Percentiles rank a stretch among this genome's conserved stretches.
Evolutionary conservation across 2,329 filamentous ascomycete species (phyloP).

Genomic region (Beauveria rudraprayagi): DNA sequence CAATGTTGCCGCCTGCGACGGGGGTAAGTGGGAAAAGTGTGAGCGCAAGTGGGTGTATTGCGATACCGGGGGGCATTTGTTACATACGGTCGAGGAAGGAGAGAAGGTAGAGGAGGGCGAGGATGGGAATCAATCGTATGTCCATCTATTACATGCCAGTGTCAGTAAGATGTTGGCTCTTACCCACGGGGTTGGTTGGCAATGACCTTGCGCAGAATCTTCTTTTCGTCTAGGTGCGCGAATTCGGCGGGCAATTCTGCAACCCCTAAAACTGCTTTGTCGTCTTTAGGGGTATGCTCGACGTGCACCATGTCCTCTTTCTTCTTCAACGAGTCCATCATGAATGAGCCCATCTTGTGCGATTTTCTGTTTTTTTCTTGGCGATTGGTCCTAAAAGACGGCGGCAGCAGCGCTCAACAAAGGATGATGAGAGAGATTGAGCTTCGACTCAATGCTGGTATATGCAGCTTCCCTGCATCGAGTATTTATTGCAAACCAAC

Average conservation of each 20-base stretch:
- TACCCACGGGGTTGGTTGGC: background rate
- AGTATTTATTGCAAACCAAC: no score
- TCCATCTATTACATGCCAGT: slow-evolving; percentile 28
- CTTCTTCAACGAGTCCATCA: background rate
- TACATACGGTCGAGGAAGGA: slow-evolving; percentile 50
- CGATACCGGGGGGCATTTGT: background rate
- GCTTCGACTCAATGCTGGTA: no score
- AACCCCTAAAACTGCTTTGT: background rate
- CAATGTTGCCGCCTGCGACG: slow-evolving; percentile 11
- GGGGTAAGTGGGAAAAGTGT: background rate
- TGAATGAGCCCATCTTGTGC: background rate
- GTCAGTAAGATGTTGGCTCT: background rate
- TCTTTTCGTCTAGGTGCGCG: slow-evolving; percentile 41
- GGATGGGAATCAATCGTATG: slow-evolving; percentile 41
- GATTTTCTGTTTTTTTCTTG: background rate
- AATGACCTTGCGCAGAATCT: slow-evolving; percentile 40
- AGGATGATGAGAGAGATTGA: background rate
- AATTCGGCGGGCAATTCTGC: slow-evolving; percentile 10
- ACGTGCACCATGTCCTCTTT: background rate
- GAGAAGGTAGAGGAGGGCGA: slow-evolving; percentile 56
- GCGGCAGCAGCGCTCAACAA: background rate
- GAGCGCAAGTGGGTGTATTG: background rate
- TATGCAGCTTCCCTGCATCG: no score
- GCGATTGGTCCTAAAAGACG: background rate
- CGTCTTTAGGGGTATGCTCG: background rate